Conservation (phyloP, 2,329 filamentous ascomycete species). For the Neofusicoccum parvum region DNA sequence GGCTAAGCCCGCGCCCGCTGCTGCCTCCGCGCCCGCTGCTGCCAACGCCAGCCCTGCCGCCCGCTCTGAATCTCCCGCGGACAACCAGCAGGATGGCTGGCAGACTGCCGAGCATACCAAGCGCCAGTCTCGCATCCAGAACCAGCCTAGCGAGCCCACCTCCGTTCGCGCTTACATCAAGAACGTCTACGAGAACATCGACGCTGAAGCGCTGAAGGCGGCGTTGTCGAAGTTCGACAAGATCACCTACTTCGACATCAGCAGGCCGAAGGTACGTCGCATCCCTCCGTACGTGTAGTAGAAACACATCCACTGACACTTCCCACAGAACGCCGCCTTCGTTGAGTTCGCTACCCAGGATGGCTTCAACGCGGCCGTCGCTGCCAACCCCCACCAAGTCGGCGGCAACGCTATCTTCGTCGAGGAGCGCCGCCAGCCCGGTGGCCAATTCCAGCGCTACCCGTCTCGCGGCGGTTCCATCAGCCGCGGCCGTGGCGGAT, state of each 20-base stretch:
- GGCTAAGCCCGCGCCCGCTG: conserved; percentile 27
- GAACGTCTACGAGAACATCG: conserved; percentile 88
- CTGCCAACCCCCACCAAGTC: conserved; percentile 82
- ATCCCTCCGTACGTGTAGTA: too few species aligned
- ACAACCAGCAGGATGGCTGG: conserved; percentile 66
- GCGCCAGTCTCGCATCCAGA: conserved; percentile 75
- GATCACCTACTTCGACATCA: conserved; percentile 65
- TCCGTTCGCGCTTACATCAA: conserved; percentile 88
- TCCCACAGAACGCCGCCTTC: conserved; percentile 84
- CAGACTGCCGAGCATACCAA: conserved; percentile 86
- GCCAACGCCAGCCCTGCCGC: conserved; percentile 31
- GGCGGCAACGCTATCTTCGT: conserved; percentile 81
- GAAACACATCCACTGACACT: conserved; percentile 24
- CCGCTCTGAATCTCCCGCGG: conserved; percentile 32
- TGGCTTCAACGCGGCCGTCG: conserved; percentile 79
- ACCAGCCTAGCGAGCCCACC: conserved; percentile 70
- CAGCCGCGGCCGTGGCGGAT: conserved; percentile 66
- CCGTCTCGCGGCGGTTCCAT: conserved; percentile 41
- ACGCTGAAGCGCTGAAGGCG: conserved; percentile 70
- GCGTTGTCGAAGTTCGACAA: conserved; percentile 71
- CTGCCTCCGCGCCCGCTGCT: conserved; percentile 31
- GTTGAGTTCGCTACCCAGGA: conserved; percentile 85
- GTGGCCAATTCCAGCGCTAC: conserved; percentile 39
- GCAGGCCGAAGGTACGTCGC: conserved; percentile 70
- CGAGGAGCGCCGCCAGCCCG: conserved; percentile 77